Evolutionary conservation across 2,329 filamentous ascomycete species (phyloP), one percentile per base, ranked within the genome.

Genomic region (Coleophoma cylindrospora): DNA sequence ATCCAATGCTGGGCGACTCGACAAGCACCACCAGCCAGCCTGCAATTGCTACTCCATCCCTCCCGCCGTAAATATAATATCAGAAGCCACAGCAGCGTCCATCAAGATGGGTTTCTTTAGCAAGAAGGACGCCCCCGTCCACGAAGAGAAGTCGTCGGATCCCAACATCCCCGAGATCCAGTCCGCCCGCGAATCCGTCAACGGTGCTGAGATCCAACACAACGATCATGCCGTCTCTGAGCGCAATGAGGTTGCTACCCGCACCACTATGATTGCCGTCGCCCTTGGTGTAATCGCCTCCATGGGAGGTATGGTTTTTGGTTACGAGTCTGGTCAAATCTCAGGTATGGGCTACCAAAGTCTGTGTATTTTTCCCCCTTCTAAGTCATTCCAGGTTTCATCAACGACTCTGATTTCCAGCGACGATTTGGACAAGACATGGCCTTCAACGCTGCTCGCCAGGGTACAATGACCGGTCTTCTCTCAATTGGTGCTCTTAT

Each of bases 391-490:
- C 73, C 5, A 63, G 81, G 82, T 48, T 84, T 83, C 66, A 77
- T 85, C 56, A 66, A 73, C 49, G 84, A 84, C 80, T 44, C 65
- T 2, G 74, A 85, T 63, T 86, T 76, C 54, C 67, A 71, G 33
- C 52, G 58, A 3, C 76, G 81, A 38, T 85, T 85, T 57, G 79
- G 77, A 32, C 62, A 73, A 33, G 55, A 61, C 38, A 63, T 69
- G 3, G 50, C 61, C 19, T 86, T 86, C 66, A 75, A 72, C 49
- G 75, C 83, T 15, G 76, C 74, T 6, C 74, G 81, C 43, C 78
- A 83, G 56, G 84, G 83, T 46, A 78, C 80, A 14, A 82, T 87
- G 51, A 77, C 82, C 48, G 81, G 78, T 56, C 70, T 86, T n/a
- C 70, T 84, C 40, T 77, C 77, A 12, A 73, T 83, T 48, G 83